These are phyloP conservation scores for Avena insularis DNA, from an alignment of 176 grass and related monocot genomes.

Conservation along the genomic window DNA sequence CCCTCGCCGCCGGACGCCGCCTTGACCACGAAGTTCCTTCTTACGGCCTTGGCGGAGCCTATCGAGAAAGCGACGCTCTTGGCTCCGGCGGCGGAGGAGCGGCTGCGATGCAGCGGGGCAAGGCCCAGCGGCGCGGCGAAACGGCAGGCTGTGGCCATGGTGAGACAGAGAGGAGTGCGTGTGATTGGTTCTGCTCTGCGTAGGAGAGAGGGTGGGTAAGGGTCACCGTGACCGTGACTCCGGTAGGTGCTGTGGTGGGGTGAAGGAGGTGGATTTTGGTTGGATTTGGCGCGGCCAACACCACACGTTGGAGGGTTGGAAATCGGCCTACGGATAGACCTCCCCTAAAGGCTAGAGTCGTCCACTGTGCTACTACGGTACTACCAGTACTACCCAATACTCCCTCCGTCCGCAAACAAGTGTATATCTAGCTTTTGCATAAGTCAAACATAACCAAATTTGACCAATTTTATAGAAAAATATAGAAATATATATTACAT, in stretches of 20 bases:
- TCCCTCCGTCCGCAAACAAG: too few species aligned
- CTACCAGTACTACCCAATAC: not conserved
- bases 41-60: constrained; percentile 4
- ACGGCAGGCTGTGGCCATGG: constrained; percentile 49
- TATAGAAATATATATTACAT: too few species aligned
- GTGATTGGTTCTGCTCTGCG: not conserved
- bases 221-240: constrained; percentile 7
- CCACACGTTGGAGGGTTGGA: constrained; percentile 43
- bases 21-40: not conserved
- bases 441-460: too few species aligned
- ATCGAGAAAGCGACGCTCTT: not conserved
- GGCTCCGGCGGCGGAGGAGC: not conserved
- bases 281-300: constrained; percentile 31
- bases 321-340: constrained; percentile 49
- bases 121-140: constrained; percentile 42
- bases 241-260: constrained; percentile 10
- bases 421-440: too few species aligned
- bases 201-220: not conserved
- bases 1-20: constrained; percentile 20
- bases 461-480: too few species aligned
- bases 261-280: constrained; percentile 22
- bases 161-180: not conserved
- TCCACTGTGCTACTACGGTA: not conserved
- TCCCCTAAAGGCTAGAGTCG: not conserved
- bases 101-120: constrained; percentile 4